Conservation (phyloP, 192 early-diverging fungal genomes). For the Coemansia sp. region DNA sequence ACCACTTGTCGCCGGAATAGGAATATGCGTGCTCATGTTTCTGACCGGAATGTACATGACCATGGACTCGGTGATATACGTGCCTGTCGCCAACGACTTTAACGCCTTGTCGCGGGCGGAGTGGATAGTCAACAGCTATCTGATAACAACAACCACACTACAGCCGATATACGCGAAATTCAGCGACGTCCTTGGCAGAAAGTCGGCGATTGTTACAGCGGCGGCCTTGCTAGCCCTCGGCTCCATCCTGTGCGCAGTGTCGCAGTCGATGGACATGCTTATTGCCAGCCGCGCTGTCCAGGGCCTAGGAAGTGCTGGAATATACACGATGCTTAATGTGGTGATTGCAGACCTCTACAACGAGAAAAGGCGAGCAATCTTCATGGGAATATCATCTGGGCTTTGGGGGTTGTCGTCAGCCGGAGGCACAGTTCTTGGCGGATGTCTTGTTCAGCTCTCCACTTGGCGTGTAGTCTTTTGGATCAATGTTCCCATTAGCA, state of each 20-base stretch:
- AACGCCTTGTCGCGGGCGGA: constrained; percentile 64
- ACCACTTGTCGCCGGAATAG: constrained; percentile 33
- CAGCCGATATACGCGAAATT: constrained; percentile 75
- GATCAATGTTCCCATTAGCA: constrained; percentile 83
- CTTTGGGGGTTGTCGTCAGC: constrained; percentile 77
- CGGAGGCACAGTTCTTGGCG: constrained; percentile 84
- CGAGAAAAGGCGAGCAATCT: constrained; percentile 76
- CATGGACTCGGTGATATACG: constrained; percentile 76
- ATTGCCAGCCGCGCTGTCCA: constrained; percentile 77
- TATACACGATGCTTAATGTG: constrained; percentile 73
- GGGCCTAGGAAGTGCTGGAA: constrained; percentile 81
- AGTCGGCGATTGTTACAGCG: constrained; percentile 69
- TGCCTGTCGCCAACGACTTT: constrained; percentile 74
- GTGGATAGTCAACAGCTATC: constrained; percentile 84
- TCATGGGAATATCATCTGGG: constrained; percentile 74
- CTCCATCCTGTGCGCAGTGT: constrained; percentile 78
- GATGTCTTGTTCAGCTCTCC: constrained; percentile 68
- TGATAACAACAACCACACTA: constrained; percentile 63
- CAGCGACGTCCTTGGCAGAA: constrained; percentile 88
- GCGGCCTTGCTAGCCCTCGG: constrained; percentile 77
- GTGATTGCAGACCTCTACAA: constrained; percentile 85
- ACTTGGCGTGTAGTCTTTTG: constrained; percentile 74
- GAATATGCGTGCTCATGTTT: constrained; percentile 65
- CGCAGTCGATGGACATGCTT: constrained; percentile 62
- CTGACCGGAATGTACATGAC: constrained; percentile 80